Evolutionary conservation across 176 grass and related monocot genomes (phyloP).

Genomic region (Musa beccarii): DNA sequence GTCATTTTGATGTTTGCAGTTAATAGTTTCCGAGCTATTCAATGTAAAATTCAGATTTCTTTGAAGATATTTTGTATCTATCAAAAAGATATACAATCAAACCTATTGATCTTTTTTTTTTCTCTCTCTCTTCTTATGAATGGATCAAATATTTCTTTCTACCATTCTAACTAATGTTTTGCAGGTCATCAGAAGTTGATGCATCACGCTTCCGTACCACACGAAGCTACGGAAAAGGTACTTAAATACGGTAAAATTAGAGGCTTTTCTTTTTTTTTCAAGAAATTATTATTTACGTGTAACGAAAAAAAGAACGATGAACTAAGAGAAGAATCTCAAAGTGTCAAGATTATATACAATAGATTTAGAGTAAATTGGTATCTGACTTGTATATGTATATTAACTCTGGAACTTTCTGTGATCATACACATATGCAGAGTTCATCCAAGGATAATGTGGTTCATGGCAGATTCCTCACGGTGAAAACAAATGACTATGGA

Average conservation of each 20-base stretch:
- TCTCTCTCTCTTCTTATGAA: too few species aligned
- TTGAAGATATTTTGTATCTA: too few species aligned
- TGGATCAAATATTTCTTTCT: neutral
- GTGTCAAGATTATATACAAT: too few species aligned
- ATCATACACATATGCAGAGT: neutral
- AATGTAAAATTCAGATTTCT: too few species aligned
- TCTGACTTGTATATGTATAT: too few species aligned
- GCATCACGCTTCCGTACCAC: neutral
- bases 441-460: neutral
- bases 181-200: neutral
- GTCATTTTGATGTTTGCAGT: neutral
- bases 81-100: too few species aligned
- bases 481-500: constrained; percentile 8
- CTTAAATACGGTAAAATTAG: neutral
- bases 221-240: neutral
- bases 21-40: too few species aligned
- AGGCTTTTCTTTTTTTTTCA: neutral
- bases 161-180: neutral
- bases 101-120: too few species aligned
- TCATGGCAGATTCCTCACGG: constrained; percentile 1
- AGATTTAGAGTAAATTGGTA: too few species aligned
- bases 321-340: too few species aligned
- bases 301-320: too few species aligned
- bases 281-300: neutral
- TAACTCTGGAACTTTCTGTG: too few species aligned